A percentile compares a stretch with the other conserved stretches of the same genome.
Evolutionary conservation across 768 basidiomycete species (phyloP).

Genomic region (Leucosporidium creatinivorum): DNA sequence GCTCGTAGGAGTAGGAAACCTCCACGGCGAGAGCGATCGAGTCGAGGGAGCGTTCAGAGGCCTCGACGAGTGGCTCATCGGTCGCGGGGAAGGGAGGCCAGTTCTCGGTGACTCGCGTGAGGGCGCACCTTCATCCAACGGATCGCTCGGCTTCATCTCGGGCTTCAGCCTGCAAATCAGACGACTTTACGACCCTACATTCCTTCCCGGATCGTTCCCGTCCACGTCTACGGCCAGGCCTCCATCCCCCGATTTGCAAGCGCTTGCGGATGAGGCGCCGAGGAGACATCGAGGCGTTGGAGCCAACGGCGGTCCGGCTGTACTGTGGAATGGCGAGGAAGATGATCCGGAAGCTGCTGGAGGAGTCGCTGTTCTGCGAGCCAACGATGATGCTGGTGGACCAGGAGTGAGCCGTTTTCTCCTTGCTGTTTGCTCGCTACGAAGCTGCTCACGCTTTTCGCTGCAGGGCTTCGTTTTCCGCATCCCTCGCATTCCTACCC

Average conservation of each 20-base stretch:
- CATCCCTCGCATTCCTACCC: neutral
- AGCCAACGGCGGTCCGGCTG: constrained; percentile 12
- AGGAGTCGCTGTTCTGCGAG: constrained; percentile 19
- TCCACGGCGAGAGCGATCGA: too few relatives aligned
- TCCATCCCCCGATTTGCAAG: neutral
- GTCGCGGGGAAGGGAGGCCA: too few relatives aligned
- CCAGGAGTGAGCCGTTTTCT: neutral
- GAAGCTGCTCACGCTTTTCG: neutral
- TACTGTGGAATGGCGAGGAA: constrained; percentile 22
- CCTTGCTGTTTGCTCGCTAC: too few relatives aligned
- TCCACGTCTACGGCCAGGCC: too few relatives aligned
- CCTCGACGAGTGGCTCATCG: too few relatives aligned
- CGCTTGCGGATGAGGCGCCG: neutral
- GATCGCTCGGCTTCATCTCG: neutral
- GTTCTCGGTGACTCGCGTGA: neutral
- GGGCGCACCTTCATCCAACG: neutral
- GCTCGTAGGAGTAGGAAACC: too few relatives aligned
- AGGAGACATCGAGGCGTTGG: constrained; percentile 14
- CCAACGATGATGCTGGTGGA: constrained; percentile 7
- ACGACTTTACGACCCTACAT: neutral
- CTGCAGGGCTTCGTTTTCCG: constrained; percentile 17
- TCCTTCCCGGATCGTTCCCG: neutral
- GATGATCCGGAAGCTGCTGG: constrained; percentile 5
- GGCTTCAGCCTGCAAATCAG: neutral
- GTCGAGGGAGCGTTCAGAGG: too few relatives aligned